Evolutionary conservation across 2,329 filamentous ascomycete genomes (phyloP).

Genomic region (Ophiostoma sp.): DNA sequence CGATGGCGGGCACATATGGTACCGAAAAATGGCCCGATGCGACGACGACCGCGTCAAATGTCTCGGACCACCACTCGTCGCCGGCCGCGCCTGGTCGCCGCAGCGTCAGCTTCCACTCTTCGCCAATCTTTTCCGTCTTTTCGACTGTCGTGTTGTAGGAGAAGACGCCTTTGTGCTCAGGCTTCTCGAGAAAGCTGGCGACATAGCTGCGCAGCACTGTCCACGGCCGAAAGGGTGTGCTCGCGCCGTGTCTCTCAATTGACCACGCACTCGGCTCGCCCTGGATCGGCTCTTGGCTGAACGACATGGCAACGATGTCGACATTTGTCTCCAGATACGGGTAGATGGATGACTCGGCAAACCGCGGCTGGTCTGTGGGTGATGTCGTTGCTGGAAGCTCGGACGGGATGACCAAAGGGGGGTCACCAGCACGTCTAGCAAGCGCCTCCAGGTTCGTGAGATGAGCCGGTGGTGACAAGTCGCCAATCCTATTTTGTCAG

Average conservation of each 20-base stretch:
- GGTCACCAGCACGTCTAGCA: constrained; percentile 42
- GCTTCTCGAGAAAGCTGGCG: background rate
- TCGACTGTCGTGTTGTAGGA: constrained; percentile 59
- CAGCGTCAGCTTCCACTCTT: constrained; percentile 50
- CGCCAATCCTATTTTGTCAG: constrained; percentile 44
- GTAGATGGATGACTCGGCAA: constrained; percentile 23
- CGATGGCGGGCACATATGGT: constrained; percentile 55
- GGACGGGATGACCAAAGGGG: constrained; percentile 42
- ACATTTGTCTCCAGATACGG: constrained; percentile 48
- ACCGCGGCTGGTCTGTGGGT: constrained; percentile 29
- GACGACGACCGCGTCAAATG: constrained; percentile 58
- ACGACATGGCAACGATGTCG: constrained; percentile 54
- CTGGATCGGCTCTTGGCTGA: constrained; percentile 30
- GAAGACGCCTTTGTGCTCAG: constrained; percentile 36
- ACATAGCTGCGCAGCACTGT: constrained; percentile 51
- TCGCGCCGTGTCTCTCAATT: constrained; percentile 46
- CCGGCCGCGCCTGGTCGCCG: constrained; percentile 33
- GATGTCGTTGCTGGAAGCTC: constrained; percentile 43
- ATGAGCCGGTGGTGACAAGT: constrained; percentile 37
- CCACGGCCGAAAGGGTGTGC: constrained; percentile 60
- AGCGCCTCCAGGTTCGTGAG: constrained; percentile 37
- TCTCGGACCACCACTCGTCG: constrained; percentile 43
- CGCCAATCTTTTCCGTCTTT: constrained; percentile 44
- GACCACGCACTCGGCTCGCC: constrained; percentile 30
- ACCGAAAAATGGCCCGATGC: constrained; percentile 62